A percentile compares a stretch with the other conserved stretches of the same genome.
Evolutionary conservation across 2,329 filamentous ascomycete genomes (phyloP).

Genomic region (Ophiostoma sp.): DNA sequence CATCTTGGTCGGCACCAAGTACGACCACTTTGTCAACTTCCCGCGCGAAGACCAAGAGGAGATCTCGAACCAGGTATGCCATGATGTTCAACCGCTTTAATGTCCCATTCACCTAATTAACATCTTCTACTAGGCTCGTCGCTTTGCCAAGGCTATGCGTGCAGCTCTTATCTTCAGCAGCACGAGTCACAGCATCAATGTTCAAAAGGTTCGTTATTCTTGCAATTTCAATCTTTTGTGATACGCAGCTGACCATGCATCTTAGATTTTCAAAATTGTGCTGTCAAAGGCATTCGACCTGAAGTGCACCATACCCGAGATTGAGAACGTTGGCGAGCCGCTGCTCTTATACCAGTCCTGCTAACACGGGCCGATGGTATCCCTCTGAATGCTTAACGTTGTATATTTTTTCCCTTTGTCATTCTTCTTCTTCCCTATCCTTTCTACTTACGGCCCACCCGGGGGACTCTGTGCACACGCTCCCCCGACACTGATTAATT

Average conservation of each 20-base stretch:
- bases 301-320: constrained; percentile 98
- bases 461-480: background rate
- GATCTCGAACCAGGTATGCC: constrained; percentile 81
- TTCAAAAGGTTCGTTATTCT: constrained; percentile 69
- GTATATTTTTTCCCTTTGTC: constrained; percentile 8
- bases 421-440: background rate
- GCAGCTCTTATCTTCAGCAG: constrained; percentile 97
- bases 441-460: background rate
- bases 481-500: background rate
- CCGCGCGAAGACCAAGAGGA: constrained; percentile 96
- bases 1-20: constrained; percentile 94
- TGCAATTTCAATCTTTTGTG: too few relatives aligned
- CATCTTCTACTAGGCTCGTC: constrained; percentile 61
- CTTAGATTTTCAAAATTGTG: constrained; percentile 98
- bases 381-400: background rate
- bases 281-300: constrained; percentile 97
- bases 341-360: constrained; percentile 79
- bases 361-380: constrained; percentile 27
- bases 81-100: background rate
- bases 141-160: constrained; percentile 97
- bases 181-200: constrained; percentile 98
- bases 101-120: background rate
- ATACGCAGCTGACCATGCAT: constrained; percentile 6
- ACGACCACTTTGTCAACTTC: constrained; percentile 99
- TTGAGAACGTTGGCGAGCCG: constrained; percentile 95